Evolutionary conservation across 2,329 filamentous ascomycete genomes (phyloP).

Genomic region (Aspergillus costaricaensis): DNA sequence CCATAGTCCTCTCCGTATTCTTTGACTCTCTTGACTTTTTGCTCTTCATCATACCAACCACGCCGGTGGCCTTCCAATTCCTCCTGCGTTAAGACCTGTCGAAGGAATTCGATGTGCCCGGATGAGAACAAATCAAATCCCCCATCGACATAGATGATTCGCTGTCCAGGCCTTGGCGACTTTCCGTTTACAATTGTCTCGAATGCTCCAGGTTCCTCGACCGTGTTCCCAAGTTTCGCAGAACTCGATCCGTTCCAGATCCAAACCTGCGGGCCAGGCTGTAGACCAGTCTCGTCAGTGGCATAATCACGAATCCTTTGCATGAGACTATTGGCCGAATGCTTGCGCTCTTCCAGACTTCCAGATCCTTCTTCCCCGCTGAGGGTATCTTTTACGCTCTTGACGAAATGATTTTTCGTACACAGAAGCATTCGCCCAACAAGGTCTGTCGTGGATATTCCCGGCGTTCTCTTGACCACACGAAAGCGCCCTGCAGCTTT

Average conservation of each 20-base stretch:
- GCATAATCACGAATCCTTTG: slow-evolving; percentile 83
- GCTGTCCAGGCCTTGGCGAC: slow-evolving; percentile 73
- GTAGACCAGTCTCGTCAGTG: slow-evolving; percentile 77
- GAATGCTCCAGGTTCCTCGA: slow-evolving; percentile 67
- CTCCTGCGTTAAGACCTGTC: slow-evolving; percentile 72
- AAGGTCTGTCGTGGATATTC: slow-evolving; percentile 96
- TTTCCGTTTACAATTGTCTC: slow-evolving; percentile 69
- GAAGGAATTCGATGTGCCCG: slow-evolving; percentile 93
- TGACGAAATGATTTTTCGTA: slow-evolving; percentile 92
- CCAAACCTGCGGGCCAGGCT: slow-evolving; percentile 81
- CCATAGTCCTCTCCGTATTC: slow-evolving; percentile 71
- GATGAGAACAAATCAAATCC: slow-evolving; percentile 97
- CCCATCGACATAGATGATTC: slow-evolving; percentile 91
- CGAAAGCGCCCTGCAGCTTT: slow-evolving; percentile 93
- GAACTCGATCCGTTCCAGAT: slow-evolving; percentile 63
- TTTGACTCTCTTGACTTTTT: slow-evolving; percentile 62
- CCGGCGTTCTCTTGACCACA: slow-evolving; percentile 93
- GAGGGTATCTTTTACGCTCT: slow-evolving; percentile 69
- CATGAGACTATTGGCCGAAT: slow-evolving; percentile 67
- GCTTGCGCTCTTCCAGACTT: slow-evolving; percentile 65
- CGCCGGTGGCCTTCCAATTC: slow-evolving; percentile 65
- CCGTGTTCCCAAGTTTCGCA: slow-evolving; percentile 39
- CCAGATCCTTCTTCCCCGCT: slow-evolving; percentile 72
- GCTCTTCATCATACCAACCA: slow-evolving; percentile 73
- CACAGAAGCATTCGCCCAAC: slow-evolving; percentile 96